Conservation (phyloP, 441 rosid species). For the Viola pubescens region DNA sequence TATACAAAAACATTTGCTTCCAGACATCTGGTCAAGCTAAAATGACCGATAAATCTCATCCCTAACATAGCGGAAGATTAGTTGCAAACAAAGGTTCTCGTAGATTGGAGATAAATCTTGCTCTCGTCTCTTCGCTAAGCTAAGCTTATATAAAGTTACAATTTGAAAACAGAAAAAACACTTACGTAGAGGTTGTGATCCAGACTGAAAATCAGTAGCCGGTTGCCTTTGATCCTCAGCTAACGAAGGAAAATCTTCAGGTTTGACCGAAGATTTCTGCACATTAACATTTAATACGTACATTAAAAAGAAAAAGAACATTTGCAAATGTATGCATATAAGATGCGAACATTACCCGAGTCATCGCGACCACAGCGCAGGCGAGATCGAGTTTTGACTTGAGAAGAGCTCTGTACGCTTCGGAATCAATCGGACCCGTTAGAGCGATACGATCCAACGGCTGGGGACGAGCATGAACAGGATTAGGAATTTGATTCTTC, state of each 20-base stretch:
- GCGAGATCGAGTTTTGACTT: slow-evolving; percentile 58
- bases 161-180: background rate
- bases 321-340: background rate
- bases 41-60: background rate
- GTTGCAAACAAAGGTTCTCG: background rate
- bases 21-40: background rate
- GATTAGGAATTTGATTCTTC: slow-evolving; percentile 21
- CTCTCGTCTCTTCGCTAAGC: background rate
- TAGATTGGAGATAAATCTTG: background rate
- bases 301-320: background rate
- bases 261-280: slow-evolving; percentile 46
- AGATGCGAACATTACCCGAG: slow-evolving; percentile 28
- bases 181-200: slow-evolving; percentile 42
- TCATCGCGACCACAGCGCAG: slow-evolving; percentile 62
- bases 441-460: slow-evolving; percentile 22
- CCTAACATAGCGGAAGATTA: background rate
- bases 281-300: background rate
- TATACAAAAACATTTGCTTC: too few species aligned
- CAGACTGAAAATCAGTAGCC: slow-evolving; percentile 21
- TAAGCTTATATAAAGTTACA: background rate
- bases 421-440: slow-evolving; percentile 29
- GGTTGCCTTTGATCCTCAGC: slow-evolving; percentile 31
- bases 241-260: slow-evolving; percentile 40
- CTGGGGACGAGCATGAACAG: slow-evolving; percentile 20
- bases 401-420: slow-evolving; percentile 47